Conservation (phyloP, 345 rosid genomes). For the Gossypium anomalum region DNA sequence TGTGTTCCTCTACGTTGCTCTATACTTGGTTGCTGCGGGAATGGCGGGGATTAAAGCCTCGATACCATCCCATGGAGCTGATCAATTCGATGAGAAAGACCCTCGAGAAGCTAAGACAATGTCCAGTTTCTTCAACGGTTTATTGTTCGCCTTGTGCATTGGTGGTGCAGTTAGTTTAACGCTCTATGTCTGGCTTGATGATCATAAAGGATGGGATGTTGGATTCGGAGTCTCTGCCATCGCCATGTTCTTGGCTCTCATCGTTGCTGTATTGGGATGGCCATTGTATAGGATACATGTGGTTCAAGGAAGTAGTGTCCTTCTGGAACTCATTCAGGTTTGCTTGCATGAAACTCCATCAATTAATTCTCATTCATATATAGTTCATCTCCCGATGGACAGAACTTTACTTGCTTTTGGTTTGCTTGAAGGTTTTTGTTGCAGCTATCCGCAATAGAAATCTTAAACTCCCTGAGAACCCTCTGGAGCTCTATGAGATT, state of each 20-base stretch:
- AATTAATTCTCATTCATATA: too few relatives aligned
- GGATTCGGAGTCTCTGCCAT: conserved; percentile 35
- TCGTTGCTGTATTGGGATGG: conserved; percentile 33
- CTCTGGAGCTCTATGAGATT: conserved; percentile 42
- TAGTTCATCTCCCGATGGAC: neutral
- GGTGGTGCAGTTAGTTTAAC: conserved; percentile 47
- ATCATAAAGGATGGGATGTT: conserved; percentile 56
- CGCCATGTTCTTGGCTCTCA: conserved; percentile 32
- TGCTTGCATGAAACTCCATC: neutral
- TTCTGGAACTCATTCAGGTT: conserved; percentile 48
- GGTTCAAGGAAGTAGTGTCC: conserved; percentile 34
- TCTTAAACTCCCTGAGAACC: conserved; percentile 44
- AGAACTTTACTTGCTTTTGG: neutral
- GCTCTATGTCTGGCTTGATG: conserved; percentile 50
- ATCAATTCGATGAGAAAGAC: conserved; percentile 54
- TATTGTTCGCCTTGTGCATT: conserved; percentile 32
- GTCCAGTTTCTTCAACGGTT: conserved; percentile 55
- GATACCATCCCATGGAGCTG: conserved; percentile 54
- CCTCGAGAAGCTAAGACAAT: conserved; percentile 37
- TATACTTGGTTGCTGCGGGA: conserved; percentile 52
- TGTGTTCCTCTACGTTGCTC: conserved; percentile 34
- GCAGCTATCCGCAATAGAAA: conserved; percentile 46
- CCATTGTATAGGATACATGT: conserved; percentile 41
- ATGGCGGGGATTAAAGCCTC: conserved; percentile 47
- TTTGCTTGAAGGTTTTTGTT: conserved; percentile 39